Evolutionary conservation across 306 rosid species (phyloP).

Genomic region (Cicer arietinum): DNA sequence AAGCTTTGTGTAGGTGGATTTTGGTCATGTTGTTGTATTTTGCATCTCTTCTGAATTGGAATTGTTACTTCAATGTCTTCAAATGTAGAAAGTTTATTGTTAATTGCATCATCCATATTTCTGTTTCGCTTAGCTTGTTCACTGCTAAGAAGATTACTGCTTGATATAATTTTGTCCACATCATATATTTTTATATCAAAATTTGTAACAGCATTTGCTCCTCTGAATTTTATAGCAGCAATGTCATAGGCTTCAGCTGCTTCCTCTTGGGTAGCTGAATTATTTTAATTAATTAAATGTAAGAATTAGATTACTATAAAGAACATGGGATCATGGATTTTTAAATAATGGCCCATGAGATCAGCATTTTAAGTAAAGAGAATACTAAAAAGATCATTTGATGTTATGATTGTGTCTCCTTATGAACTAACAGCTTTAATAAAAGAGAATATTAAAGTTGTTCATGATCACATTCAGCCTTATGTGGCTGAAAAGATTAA

Average conservation of each 20-base stretch:
- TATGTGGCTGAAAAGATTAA: constrained; percentile 41
- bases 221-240: constrained; percentile 90
- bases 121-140: constrained; percentile 66
- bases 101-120: constrained; percentile 42
- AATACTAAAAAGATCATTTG: constrained; percentile 23
- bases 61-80: constrained; percentile 43
- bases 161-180: constrained; percentile 81
- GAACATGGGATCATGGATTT: neutral
- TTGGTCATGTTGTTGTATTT: constrained; percentile 52
- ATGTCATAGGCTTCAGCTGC: constrained; percentile 95
- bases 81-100: neutral
- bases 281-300: constrained; percentile 27
- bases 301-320: constrained; percentile 10
- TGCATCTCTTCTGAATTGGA: constrained; percentile 52
- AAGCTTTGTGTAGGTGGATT: constrained; percentile 33
- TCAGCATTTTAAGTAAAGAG: neutral
- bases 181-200: constrained; percentile 81
- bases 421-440: constrained; percentile 41
- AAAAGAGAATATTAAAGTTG: constrained; percentile 46
- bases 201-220: constrained; percentile 84
- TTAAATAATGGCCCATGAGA: constrained; percentile 4
- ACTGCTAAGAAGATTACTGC: constrained; percentile 71
- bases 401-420: constrained; percentile 34
- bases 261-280: constrained; percentile 90
- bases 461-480: constrained; percentile 41